These are phyloP conservation scores for Haematococcus lacustris DNA, from an alignment of 139 green algal species.

Conservation along the genomic window DNA sequence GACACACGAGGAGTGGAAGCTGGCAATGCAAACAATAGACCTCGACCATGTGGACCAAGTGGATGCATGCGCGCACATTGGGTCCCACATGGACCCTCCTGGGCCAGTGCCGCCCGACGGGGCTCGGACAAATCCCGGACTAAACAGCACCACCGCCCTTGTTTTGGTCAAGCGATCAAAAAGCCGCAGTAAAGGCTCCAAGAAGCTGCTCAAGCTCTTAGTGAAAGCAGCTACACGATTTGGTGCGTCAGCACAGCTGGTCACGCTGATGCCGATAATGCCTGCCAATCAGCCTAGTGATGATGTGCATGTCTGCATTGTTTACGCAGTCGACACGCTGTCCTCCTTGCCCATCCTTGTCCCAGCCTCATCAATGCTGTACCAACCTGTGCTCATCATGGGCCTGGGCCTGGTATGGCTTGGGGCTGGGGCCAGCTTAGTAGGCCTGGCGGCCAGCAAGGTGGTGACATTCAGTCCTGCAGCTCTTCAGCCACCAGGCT, in stretches of 20 bases:
- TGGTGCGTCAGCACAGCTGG: neutral
- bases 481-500: neutral
- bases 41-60: too few species aligned
- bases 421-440: neutral
- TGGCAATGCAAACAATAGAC: too few species aligned
- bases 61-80: too few species aligned
- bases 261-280: neutral
- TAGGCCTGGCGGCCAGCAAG: neutral
- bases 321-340: neutral
- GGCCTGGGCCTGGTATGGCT: neutral
- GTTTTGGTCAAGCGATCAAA: neutral
- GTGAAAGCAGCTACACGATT: neutral
- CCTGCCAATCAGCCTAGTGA: neutral
- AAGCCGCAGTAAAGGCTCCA: neutral
- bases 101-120: too few species aligned
- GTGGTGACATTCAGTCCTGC: neutral
- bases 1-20: too few species aligned
- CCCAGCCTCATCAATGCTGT: too few species aligned
- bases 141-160: neutral
- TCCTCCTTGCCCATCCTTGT: neutral
- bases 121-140: too few species aligned
- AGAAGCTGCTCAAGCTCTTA: slow-evolving; percentile 2
- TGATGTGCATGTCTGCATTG: neutral
- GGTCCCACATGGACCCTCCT: too few species aligned
- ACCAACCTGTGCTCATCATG: neutral